These are phyloP conservation scores for Narthecium ossifragum DNA, from an alignment of 106 monocot species.

Conservation along the genomic window DNA sequence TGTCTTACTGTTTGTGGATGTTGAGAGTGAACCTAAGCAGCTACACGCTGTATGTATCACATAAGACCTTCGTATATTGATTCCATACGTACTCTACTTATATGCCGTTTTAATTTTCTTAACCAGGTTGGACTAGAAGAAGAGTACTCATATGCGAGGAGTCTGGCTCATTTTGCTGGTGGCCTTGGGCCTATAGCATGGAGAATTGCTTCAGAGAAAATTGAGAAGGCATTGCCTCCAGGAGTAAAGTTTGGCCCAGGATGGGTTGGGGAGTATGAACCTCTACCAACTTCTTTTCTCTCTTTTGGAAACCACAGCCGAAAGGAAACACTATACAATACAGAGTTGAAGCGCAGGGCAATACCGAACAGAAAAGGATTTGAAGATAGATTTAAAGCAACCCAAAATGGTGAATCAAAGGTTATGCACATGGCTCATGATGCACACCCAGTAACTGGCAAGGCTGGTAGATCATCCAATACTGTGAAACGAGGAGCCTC, in stretches of 20 bases:
- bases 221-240: slow-evolving; percentile 52
- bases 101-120: slow-evolving; percentile 1
- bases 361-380: background rate
- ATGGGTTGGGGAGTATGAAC: slow-evolving; percentile 88
- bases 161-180: slow-evolving; percentile 71
- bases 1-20: slow-evolving; percentile 25
- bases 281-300: slow-evolving; percentile 44
- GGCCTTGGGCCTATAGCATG: slow-evolving; percentile 66
- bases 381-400: slow-evolving; percentile 5
- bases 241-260: slow-evolving; percentile 85
- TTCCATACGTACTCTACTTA: background rate
- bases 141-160: slow-evolving; percentile 73
- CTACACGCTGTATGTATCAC: slow-evolving; percentile 52
- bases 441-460: slow-evolving; percentile 6
- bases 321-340: background rate
- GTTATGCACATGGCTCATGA: slow-evolving; percentile 11
- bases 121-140: slow-evolving; percentile 51
- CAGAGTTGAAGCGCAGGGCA: background rate
- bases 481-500: background rate
- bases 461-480: slow-evolving; percentile 10
- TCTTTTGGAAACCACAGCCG: slow-evolving; percentile 19
- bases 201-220: slow-evolving; percentile 72
- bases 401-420: slow-evolving; percentile 2
- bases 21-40: slow-evolving; percentile 38
- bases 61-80: background rate